Evolutionary conservation across 495 filamentous ascomycete species (phyloP).

Genomic region (Articulospora tetracladia): DNA sequence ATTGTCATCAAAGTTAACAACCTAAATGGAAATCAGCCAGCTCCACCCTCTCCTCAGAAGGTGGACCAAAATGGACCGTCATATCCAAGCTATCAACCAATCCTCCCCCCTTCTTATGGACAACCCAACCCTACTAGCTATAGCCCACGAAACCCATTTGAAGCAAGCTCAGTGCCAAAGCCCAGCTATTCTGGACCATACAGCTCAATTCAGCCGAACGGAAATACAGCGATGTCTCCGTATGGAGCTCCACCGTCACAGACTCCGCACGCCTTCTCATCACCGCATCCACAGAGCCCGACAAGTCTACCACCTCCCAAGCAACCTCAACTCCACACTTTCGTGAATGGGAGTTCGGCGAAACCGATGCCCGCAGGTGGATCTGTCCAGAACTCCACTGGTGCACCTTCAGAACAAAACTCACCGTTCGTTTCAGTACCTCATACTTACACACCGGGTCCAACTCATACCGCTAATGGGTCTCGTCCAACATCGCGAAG

Average conservation of each 20-base stretch:
- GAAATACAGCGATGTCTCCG: not conserved
- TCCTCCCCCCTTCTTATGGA: slow-evolving; percentile 1
- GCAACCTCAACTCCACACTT: slow-evolving; percentile 17
- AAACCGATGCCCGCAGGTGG: not conserved
- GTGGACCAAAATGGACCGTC: not conserved
- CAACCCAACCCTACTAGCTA: not conserved
- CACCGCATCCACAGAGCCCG: slow-evolving; percentile 24
- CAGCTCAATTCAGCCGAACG: not conserved
- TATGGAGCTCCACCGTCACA: slow-evolving; percentile 6
- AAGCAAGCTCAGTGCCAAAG: not conserved
- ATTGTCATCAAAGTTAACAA: slow-evolving; percentile 4
- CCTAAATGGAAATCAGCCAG: slow-evolving; percentile 7
- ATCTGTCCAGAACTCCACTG: not conserved
- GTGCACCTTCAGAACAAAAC: slow-evolving; percentile 2
- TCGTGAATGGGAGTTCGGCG: slow-evolving; percentile 16
- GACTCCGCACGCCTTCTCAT: slow-evolving; percentile 23
- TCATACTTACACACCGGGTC: not conserved
- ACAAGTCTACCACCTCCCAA: slow-evolving; percentile 24
- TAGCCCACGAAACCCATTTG: not conserved
- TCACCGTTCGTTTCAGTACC: slow-evolving; percentile 5
- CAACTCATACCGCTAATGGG: not conserved
- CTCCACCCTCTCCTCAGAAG: slow-evolving; percentile 12
- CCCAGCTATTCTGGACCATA: slow-evolving; percentile 6
- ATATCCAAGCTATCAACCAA: not conserved
- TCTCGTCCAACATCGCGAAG: slow-evolving; percentile 7